phyloP scores from a whole-genome alignment of 2,329 filamentous ascomycete species.

The Epichloe scottii region DNA sequence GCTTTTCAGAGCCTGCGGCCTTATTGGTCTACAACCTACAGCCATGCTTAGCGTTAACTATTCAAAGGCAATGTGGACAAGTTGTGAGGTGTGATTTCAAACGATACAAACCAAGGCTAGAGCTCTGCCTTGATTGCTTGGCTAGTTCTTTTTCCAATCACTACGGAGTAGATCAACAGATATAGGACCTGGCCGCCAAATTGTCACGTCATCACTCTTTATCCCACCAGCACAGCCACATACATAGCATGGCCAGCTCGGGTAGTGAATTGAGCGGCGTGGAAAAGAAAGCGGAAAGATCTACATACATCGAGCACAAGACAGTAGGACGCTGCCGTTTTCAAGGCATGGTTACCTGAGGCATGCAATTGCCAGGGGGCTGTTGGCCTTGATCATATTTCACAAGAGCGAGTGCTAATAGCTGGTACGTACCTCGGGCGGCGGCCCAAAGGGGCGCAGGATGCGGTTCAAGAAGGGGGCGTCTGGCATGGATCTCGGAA shows the following conservation, averaged over 20 bases:
- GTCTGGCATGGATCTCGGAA: neutral
- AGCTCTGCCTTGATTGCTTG: neutral
- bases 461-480: neutral
- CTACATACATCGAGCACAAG: neutral
- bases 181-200: no score
- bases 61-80: neutral
- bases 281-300: neutral
- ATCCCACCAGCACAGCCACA: neutral
- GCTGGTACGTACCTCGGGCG: neutral
- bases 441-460: conserved; percentile 1
- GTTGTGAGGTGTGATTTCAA: no score
- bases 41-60: neutral
- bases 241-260: neutral
- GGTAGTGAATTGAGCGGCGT: neutral
- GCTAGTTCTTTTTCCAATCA: neutral
- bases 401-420: neutral
- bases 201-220: no score
- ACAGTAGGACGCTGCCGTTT: neutral
- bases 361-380: conserved; percentile 2
- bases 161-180: no score
- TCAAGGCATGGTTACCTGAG: neutral
- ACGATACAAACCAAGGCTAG: neutral
- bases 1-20: neutral
- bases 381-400: neutral
- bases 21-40: neutral